Evolutionary conservation across 768 basidiomycete genomes (phyloP), one percentile per base, ranked within the genome.

Genomic region (Leucosporidium scottii): DNA sequence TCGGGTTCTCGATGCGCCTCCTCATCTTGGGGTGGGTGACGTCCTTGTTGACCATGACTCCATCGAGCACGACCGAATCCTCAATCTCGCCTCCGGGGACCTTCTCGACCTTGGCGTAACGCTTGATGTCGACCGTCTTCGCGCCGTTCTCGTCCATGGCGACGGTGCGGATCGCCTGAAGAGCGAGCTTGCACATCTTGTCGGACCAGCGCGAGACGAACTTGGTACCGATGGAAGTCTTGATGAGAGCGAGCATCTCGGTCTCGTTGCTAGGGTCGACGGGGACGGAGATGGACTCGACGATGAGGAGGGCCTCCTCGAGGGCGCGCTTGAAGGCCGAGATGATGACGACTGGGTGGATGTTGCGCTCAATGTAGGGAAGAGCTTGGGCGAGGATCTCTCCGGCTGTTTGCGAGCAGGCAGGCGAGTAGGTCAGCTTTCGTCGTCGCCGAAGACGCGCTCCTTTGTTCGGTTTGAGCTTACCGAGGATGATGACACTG

Each of bases 261-360:
- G 83, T 83, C 74, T 98, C 93, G 75, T 88, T 85, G 48, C 82
- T 82, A 23, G 86, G 85, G 80, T 97, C 85, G 76, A 98, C 96
- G 34, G 93, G 93, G 68, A 90, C 80, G 13, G 93, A 93, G 75
- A 98, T 90, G 59, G 82, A 83, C 68, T 90, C 83, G 77, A 98
- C 86, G 78, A 94, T 91, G 69, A 87, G 85, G 21, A 99, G 86
- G 0, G 93, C 89, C 77, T 91, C 90, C 76, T 88, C 87, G 74
- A 98, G 87, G 4, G 94, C 94, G 76, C 91, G 90, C 83, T 93
- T 96, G 82, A 94, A 96, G 0, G 94, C 94, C 6, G 89, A 88
- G 80, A 99, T 98, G 82, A 99, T 97, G 71, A 98, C 92, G 69
- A 98, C 94, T 3, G 94, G 96, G 80, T 99, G 96, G 75, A 97